Evolutionary conservation across 106 monocot genomes (phyloP).

Genomic region (Allium sativum): DNA sequence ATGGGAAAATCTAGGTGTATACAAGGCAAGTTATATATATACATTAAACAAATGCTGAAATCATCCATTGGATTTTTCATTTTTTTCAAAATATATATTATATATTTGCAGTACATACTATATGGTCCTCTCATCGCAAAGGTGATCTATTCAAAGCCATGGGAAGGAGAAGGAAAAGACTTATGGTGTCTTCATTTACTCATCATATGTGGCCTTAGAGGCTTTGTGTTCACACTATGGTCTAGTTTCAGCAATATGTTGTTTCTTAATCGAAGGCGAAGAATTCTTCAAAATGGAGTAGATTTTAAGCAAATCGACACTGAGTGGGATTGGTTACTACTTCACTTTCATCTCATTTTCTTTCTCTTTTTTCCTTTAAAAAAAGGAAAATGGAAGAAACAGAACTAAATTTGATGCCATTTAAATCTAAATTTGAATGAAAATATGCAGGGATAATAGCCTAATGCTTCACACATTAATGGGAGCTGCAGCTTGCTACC

Average conservation of each 20-base stretch:
- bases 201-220: slow-evolving; percentile 36
- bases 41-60: too few relatives aligned
- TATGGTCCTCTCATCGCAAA: slow-evolving; percentile 71
- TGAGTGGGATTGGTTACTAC: slow-evolving; percentile 85
- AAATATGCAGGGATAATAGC: slow-evolving; percentile 74
- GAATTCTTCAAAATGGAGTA: slow-evolving; percentile 44
- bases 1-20: too few relatives aligned
- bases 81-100: too few relatives aligned
- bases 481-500: slow-evolving; percentile 33
- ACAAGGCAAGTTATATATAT: too few relatives aligned
- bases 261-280: slow-evolving; percentile 44
- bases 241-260: slow-evolving; percentile 52
- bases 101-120: slow-evolving; percentile 79
- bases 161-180: slow-evolving; percentile 14
- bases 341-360: not conserved
- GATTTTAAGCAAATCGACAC: slow-evolving; percentile 62
- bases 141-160: slow-evolving; percentile 26
- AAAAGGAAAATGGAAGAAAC: not conserved
- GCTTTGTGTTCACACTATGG: slow-evolving; percentile 28
- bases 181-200: slow-evolving; percentile 52
- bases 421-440: not conserved
- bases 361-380: not conserved
- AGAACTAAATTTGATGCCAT: too few relatives aligned
- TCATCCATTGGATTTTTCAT: too few relatives aligned
- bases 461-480: slow-evolving; percentile 57